Evolutionary conservation across 257 asterid species (phyloP).

Genomic region (Fraxinus pennsylvanica): DNA sequence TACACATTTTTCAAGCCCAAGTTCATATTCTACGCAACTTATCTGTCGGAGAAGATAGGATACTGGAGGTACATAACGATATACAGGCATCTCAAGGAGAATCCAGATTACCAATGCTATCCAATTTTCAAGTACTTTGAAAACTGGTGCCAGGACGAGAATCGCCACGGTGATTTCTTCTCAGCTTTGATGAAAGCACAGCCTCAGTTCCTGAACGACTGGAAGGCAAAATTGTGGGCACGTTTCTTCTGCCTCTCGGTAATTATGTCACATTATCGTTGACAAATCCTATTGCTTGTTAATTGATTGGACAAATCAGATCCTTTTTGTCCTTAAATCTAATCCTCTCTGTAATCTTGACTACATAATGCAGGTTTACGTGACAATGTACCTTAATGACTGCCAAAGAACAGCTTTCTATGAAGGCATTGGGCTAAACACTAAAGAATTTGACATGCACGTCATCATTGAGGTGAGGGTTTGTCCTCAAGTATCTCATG

Average conservation of each 20-base stretch:
- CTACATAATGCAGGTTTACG: slow-evolving; percentile 69
- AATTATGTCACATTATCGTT: slow-evolving; percentile 4
- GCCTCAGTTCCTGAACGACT: slow-evolving; percentile 98
- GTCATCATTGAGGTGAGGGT: slow-evolving; percentile 86
- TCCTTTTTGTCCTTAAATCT: background rate
- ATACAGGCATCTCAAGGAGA: slow-evolving; percentile 87
- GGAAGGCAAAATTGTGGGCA: slow-evolving; percentile 99
- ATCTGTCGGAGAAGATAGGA: slow-evolving; percentile 72
- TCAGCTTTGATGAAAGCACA: slow-evolving; percentile 99
- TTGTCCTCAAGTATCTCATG: background rate
- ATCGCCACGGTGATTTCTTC: slow-evolving; percentile 99
- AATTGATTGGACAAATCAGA: background rate
- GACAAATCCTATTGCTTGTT: background rate
- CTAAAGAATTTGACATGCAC: slow-evolving; percentile 96
- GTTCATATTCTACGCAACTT: slow-evolving; percentile 68
- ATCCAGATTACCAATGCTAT: slow-evolving; percentile 88
- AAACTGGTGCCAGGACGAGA: slow-evolving; percentile 99
- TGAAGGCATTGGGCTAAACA: slow-evolving; percentile 91
- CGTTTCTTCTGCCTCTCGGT: slow-evolving; percentile 99
- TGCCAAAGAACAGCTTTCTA: slow-evolving; percentile 83
- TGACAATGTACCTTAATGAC: slow-evolving; percentile 91
- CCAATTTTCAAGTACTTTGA: slow-evolving; percentile 98
- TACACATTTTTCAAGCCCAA: slow-evolving; percentile 98
- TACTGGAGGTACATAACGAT: slow-evolving; percentile 99
- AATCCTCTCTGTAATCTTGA: slow-evolving; percentile 10